Evolutionary conservation across 495 filamentous ascomycete species (phyloP).

Genomic region (Hypoxylon crocopeplum): DNA sequence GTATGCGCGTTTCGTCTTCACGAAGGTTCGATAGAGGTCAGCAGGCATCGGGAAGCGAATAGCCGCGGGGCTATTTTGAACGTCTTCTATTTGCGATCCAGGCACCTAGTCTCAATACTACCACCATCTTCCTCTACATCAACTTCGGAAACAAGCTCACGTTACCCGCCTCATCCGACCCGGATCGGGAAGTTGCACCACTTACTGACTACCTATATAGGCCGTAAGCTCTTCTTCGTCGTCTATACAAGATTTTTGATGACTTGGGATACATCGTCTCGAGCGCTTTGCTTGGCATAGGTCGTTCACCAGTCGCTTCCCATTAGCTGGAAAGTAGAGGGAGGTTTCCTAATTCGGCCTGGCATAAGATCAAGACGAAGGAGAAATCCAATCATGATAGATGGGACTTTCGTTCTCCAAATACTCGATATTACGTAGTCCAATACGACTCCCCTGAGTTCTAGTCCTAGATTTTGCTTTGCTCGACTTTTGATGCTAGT

Average conservation of each 20-base stretch:
- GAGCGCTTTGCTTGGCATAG: conserved; percentile 3
- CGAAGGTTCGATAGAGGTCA: conserved; percentile 14
- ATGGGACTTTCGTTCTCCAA: neutral
- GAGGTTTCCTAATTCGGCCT: conserved; percentile 1
- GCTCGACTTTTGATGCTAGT: conserved; percentile 3
- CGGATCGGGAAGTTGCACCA: conserved; percentile 29
- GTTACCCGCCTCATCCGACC: conserved; percentile 27
- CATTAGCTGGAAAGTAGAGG: conserved; percentile 5
- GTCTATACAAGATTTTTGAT: conserved; percentile 5
- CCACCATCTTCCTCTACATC: conserved; percentile 17
- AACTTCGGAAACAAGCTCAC: conserved; percentile 12
- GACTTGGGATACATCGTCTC: conserved; percentile 9
- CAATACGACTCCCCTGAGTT: conserved; percentile 9
- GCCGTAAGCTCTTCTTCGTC: conserved; percentile 4
- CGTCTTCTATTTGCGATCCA: neutral
- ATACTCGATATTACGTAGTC: conserved; percentile 13
- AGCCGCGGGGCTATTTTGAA: conserved; percentile 7
- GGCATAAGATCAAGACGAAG: conserved; percentile 6
- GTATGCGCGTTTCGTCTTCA: conserved; percentile 14
- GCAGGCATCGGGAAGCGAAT: conserved; percentile 17
- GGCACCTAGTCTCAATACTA: conserved; percentile 23
- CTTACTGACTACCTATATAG: conserved; percentile 25
- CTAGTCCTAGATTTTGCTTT: conserved; percentile 14
- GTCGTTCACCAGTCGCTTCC: neutral
- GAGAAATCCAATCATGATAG: conserved; percentile 18